Conservation (phyloP, 768 basidiomycete species). For the Hydnomerulius pinastri region DNA sequence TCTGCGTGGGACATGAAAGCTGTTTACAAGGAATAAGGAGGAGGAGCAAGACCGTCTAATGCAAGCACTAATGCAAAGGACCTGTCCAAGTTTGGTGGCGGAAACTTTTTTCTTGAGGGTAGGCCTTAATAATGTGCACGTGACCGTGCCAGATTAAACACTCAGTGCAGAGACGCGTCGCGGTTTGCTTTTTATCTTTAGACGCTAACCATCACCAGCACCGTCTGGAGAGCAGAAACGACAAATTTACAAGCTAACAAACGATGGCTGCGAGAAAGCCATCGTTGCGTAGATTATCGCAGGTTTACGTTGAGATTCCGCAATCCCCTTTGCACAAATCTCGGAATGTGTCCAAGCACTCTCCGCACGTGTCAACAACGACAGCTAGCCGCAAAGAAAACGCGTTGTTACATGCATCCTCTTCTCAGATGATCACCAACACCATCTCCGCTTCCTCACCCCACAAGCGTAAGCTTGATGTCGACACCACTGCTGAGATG, state of each 20-base stretch:
- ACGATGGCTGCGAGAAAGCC: conserved; percentile 21
- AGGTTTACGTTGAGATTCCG: conserved; percentile 64
- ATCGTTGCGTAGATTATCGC: conserved; percentile 36
- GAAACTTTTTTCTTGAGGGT: conserved; percentile 34
- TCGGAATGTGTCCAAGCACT: conserved; percentile 21
- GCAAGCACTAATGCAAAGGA: neutral
- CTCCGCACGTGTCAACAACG: conserved; percentile 28
- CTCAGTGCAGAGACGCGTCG: conserved; percentile 22
- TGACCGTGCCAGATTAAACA: conserved; percentile 33
- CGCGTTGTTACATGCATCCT: conserved; percentile 39
- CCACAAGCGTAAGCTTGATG: conserved; percentile 54
- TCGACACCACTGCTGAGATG: conserved; percentile 21
- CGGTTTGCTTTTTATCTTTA: conserved; percentile 10
- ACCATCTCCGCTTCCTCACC: conserved; percentile 30
- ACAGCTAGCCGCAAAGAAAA: conserved; percentile 46
- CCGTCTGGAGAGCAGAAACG: no score
- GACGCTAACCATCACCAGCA: conserved; percentile 19
- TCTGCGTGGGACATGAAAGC: conserved; percentile 80
- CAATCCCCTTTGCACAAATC: conserved; percentile 43
- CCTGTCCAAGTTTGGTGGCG: neutral
- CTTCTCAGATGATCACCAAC: conserved; percentile 31
- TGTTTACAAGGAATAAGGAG: neutral
- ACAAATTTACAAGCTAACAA: neutral
- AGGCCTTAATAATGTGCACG: conserved; percentile 26
- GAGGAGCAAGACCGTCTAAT: neutral